Base-by-base conservation (phyloP, 2,329 filamentous ascomycete genomes). In the Fusarium lateritium region DNA sequence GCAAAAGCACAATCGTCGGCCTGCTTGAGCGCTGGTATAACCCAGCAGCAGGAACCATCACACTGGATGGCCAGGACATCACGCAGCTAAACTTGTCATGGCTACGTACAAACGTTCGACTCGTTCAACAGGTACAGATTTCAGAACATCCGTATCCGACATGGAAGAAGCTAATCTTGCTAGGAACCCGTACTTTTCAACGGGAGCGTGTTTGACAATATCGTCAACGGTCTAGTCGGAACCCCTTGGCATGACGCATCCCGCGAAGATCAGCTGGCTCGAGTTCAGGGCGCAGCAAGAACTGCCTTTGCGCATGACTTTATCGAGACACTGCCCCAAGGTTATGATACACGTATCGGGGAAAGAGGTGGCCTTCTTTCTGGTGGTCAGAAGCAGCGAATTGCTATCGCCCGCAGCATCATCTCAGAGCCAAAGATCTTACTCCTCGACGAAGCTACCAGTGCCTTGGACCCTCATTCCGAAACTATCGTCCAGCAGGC, bases 381-480 rank as follows among this genome's bases (percentile, higher is more conserved):
- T 17, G 89, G 89, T 22, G 89, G 89, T 3, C 89, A 92, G 72
- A 83, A 88, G 38, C 89, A 92, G 71, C 83, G 89, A 15, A 81
- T 92, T 14, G 86, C 89, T 1, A 91, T 92, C 59, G 89, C 89
- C 5, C 83, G 89, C 22, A 87, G 86, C 42, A 88, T 92, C 52
- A 80, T 91, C 24, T 85, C 86, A 19, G 79, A 88, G 43, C 89
- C 89, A 0, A 80, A 82, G 2, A 87, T 92, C 24, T 80, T 92
- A 3, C 85, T 92, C 17, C 79, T 92, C 3, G 89, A 92, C 69
- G 89, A 92, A 76, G 89, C 89, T 2, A 92, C 89, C 0, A 88
- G 85, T 46, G 87, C 89, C 9, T 73, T 82, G 22, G 79, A 82
- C 47, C 76, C 79, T 1, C 77, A 82, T 17, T 77, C 81, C 5